Evolutionary conservation across 2,329 filamentous ascomycete genomes (phyloP).

Genomic region (Parascedosporium putredinis): DNA sequence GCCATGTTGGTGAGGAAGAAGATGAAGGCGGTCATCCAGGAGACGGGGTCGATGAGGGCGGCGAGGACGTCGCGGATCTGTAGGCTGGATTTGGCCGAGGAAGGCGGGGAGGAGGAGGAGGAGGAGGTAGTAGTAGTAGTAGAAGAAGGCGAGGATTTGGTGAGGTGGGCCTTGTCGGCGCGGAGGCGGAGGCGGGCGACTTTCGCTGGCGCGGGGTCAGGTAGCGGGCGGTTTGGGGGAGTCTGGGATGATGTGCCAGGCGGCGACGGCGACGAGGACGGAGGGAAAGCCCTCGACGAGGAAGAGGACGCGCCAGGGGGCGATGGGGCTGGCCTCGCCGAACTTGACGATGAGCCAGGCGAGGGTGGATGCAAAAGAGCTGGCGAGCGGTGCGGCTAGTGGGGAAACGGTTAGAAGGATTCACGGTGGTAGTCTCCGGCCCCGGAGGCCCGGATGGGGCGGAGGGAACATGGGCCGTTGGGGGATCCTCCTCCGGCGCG

Average conservation of each 20-base stretch:
- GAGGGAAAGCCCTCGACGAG: slow-evolving; percentile 79
- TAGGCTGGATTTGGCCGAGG: slow-evolving; percentile 25
- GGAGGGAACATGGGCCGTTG: too few species aligned
- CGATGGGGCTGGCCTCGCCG: slow-evolving; percentile 55
- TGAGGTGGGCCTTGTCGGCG: slow-evolving; percentile 22
- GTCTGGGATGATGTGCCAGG: slow-evolving; percentile 70
- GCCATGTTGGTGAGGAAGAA: slow-evolving; percentile 84
- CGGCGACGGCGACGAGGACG: slow-evolving; percentile 60
- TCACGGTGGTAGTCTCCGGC: too few species aligned
- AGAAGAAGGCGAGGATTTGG: too few species aligned
- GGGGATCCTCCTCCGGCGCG: too few species aligned
- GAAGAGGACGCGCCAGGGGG: slow-evolving; percentile 78
- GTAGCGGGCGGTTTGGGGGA: slow-evolving; percentile 56
- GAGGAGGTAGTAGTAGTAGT: slow-evolving; percentile 19
- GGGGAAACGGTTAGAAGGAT: slow-evolving; percentile 38
- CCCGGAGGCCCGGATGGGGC: too few species aligned
- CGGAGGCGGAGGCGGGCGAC: slow-evolving; percentile 62
- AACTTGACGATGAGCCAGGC: slow-evolving; percentile 69
- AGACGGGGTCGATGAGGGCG: slow-evolving; percentile 54
- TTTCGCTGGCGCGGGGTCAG: slow-evolving; percentile 52
- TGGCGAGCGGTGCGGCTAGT: slow-evolving; percentile 74
- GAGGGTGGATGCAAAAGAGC: slow-evolving; percentile 68
- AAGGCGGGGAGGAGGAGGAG: slow-evolving; percentile 12
- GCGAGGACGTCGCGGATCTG: slow-evolving; percentile 45
- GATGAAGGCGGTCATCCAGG: slow-evolving; percentile 69